phyloP scores from a whole-genome alignment of 306 rosid genomes.

The Cucumis cinereus region DNA sequence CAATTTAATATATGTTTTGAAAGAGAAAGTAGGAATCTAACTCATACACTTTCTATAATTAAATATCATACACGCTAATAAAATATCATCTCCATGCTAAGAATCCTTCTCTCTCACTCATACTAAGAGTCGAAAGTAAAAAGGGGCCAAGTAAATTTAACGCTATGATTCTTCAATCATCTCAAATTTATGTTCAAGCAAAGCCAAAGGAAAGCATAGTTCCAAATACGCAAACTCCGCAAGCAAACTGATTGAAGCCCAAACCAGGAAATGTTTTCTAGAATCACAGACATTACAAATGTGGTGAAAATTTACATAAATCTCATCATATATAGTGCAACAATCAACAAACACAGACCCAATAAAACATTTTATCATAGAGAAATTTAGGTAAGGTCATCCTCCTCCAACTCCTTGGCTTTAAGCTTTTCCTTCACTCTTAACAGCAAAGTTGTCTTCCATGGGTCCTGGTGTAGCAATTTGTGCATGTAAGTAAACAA shows the following conservation, averaged over 20 bases:
- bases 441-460: slow-evolving; percentile 90
- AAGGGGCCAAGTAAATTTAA: background rate
- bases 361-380: background rate
- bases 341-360: background rate
- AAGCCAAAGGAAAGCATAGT: background rate
- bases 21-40: background rate
- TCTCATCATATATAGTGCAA: background rate
- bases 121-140: background rate
- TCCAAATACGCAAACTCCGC: background rate
- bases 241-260: slow-evolving; percentile 1
- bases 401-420: slow-evolving; percentile 96
- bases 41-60: background rate
- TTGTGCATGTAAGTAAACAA: slow-evolving; percentile 6
- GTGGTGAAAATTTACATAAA: slow-evolving; percentile 6
- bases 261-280: background rate
- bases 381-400: slow-evolving; percentile 63
- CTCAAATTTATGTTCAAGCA: background rate
- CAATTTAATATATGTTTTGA: background rate
- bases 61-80: background rate
- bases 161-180: background rate
- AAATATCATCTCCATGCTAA: background rate
- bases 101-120: no score
- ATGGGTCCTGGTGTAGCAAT: slow-evolving; percentile 48
- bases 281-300: background rate
- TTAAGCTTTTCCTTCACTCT: slow-evolving; percentile 96